phyloP scores from a whole-genome alignment of 176 grass and related monocot species.

The Zoysia japonica region DNA sequence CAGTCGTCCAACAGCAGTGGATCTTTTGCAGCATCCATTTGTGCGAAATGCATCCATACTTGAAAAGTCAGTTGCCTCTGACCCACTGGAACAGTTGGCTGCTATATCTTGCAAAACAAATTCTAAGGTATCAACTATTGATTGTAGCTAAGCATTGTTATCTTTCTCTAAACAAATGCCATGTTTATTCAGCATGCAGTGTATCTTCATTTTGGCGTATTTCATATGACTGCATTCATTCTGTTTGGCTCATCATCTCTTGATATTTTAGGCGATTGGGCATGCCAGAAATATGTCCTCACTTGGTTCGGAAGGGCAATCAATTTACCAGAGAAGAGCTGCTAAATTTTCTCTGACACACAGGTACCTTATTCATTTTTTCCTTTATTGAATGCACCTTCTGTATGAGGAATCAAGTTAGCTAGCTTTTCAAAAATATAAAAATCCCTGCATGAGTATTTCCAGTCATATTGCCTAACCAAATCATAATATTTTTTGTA shows the following conservation, averaged over 20 bases:
- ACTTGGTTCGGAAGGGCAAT: conserved; percentile 78
- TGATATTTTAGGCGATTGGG: conserved; percentile 53
- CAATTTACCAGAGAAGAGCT: conserved; percentile 78
- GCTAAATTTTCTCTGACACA: conserved; percentile 61
- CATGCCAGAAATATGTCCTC: conserved; percentile 79
- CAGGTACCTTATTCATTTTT: conserved; percentile 52
- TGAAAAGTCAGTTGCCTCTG: conserved; percentile 56
- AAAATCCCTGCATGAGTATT: conserved; percentile 4
- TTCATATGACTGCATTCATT: conserved; percentile 26
- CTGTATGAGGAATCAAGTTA: conserved; percentile 13
- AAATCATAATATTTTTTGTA: conserved; percentile 11
- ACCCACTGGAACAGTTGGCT: conserved; percentile 56
- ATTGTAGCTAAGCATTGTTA: conserved; percentile 21
- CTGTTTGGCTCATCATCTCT: conserved; percentile 32
- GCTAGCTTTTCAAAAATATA: background rate
- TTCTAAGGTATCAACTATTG: conserved; percentile 55
- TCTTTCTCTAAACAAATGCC: conserved; percentile 25
- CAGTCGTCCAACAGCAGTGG: conserved; percentile 71
- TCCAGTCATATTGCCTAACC: conserved; percentile 1
- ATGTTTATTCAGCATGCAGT: conserved; percentile 23
- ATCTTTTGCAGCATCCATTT: conserved; percentile 94
- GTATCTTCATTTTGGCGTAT: conserved; percentile 6
- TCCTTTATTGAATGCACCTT: background rate
- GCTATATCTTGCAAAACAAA: conserved; percentile 50
- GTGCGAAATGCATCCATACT: conserved; percentile 67